Evolutionary conservation across 208 protist species (phyloP).

Genomic region (Wallacemonas collosoma): DNA sequence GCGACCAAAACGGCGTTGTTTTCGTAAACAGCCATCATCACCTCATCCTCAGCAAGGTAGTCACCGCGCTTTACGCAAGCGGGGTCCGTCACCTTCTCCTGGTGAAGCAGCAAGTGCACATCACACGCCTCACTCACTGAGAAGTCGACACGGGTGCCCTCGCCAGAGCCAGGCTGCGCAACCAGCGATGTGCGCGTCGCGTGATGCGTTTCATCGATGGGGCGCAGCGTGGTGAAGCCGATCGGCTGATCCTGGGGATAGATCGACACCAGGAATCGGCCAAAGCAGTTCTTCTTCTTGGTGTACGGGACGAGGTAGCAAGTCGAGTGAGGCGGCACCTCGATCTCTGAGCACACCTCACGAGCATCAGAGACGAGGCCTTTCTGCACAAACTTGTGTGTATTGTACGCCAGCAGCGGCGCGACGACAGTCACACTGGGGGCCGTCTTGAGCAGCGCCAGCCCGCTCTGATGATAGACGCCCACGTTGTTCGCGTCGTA

Average conservation of each 20-base stretch:
- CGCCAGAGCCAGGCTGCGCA: conserved; percentile 35
- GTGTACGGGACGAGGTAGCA: conserved; percentile 61
- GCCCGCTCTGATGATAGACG: conserved; percentile 17
- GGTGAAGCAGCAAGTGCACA: conserved; percentile 80
- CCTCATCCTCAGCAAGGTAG: conserved; percentile 58
- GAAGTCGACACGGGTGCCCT: conserved; percentile 64
- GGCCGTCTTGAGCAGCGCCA: conserved; percentile 39
- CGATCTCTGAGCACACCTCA: conserved; percentile 51
- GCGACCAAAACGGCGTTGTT: conserved; percentile 56
- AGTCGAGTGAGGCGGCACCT: conserved; percentile 58
- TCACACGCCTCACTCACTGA: conserved; percentile 51
- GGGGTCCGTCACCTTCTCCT: conserved; percentile 58
- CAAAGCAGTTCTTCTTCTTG: conserved; percentile 31
- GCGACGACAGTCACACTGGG: conserved; percentile 21
- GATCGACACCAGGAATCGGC: conserved; percentile 73
- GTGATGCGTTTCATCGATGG: conserved; percentile 59
- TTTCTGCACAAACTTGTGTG: conserved; percentile 47
- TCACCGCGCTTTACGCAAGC: conserved; percentile 42
- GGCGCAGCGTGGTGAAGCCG: conserved; percentile 64
- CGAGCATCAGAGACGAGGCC: conserved; percentile 52
- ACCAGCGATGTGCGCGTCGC: conserved; percentile 39
- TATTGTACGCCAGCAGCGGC: conserved; percentile 36
- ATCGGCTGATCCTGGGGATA: conserved; percentile 81
- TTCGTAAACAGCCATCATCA: conserved; percentile 67
- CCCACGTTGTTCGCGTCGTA: conserved; percentile 64